Evolutionary conservation across 768 basidiomycete species (phyloP).

Genomic region (Agaricus subrufescens): DNA sequence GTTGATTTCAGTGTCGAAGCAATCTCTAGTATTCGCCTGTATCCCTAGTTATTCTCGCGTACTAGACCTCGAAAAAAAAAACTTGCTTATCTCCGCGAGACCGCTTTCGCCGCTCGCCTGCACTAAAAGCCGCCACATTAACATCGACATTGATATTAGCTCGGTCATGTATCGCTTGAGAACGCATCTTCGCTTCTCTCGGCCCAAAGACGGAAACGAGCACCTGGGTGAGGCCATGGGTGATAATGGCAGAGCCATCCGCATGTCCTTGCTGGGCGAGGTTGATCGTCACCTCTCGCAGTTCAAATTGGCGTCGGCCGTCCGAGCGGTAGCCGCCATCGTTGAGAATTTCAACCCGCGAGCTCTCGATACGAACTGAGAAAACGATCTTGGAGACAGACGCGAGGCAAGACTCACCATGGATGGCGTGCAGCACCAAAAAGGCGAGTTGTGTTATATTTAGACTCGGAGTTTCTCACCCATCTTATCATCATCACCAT

Average conservation of each 20-base stretch:
- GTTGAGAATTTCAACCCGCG: constrained; percentile 72
- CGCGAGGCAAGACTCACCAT: background rate
- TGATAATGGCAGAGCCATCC: constrained; percentile 80
- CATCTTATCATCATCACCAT: constrained; percentile 23
- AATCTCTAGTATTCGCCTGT: constrained; percentile 83
- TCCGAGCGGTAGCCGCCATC: constrained; percentile 89
- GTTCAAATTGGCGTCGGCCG: constrained; percentile 87
- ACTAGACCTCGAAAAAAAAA: background rate
- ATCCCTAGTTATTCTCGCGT: constrained; percentile 2
- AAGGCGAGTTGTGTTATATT: background rate
- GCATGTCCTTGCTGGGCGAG: constrained; percentile 70
- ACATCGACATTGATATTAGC: constrained; percentile 90
- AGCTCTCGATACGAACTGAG: constrained; percentile 28
- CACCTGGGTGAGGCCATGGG: constrained; percentile 90
- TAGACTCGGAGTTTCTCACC: background rate
- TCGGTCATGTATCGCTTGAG: constrained; percentile 79
- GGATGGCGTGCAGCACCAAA: constrained; percentile 1
- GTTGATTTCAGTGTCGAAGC: constrained; percentile 87
- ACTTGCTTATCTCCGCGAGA: constrained; percentile 85
- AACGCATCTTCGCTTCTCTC: constrained; percentile 78
- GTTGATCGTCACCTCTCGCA: constrained; percentile 77
- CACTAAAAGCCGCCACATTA: constrained; percentile 81
- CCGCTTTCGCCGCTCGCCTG: constrained; percentile 72
- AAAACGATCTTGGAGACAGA: background rate
- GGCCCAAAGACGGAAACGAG: constrained; percentile 89